Base-by-base conservation (phyloP, 2,329 filamentous ascomycete genomes). In the Cladobotryum mycophilum region DNA sequence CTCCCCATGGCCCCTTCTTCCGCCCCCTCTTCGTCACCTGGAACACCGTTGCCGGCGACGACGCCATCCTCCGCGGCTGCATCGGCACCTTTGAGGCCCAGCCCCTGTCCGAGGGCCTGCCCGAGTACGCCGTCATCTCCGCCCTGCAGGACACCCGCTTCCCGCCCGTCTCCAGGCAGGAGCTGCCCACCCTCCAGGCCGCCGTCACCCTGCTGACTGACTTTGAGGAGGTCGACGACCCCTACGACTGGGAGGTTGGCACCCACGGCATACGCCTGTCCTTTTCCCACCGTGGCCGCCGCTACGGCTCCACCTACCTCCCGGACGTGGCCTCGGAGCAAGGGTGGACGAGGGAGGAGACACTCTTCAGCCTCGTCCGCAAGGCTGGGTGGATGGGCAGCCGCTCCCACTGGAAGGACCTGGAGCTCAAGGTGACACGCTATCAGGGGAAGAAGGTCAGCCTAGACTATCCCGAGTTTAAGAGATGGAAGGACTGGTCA, bases 291-390 rank as follows among this genome's bases (percentile, higher is more conserved):
- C 78, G 83, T 57, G 83, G 83, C 14, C 78, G 83, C 45, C 81
- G 86, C 43, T 89, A 89, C 64, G 88, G 90, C 14, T 81, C 89
- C 1, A 96, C 93, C 0, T 99, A 97, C 63, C 78, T 99, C 13
- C 93, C 93, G 0, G 89, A 96, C 64, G 90, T 99, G 5, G 87
- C 92, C 9, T 74, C 80, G 1, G 93, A 99, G 74, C 93, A 97
- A 67, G 91, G 89, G 14, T 99, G 93, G 93, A 88, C 80, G 11
- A 91, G 93, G 69, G 91, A 97, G 65, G 89, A 97, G 76, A 88
- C 92, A 0, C 69, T 99, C 3, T 78, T 90, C 48, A 95, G 88
- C 68, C 71, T 97, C 64, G 93, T 96, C 85, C 79, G 89, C 53
- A 99, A 99, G 76, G 91, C 91, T 1, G 93, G 93, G 1, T 99